These are phyloP conservation scores for Xylaria sp. DNA, from an alignment of 2,329 filamentous ascomycete species.

Conservation along the genomic window DNA sequence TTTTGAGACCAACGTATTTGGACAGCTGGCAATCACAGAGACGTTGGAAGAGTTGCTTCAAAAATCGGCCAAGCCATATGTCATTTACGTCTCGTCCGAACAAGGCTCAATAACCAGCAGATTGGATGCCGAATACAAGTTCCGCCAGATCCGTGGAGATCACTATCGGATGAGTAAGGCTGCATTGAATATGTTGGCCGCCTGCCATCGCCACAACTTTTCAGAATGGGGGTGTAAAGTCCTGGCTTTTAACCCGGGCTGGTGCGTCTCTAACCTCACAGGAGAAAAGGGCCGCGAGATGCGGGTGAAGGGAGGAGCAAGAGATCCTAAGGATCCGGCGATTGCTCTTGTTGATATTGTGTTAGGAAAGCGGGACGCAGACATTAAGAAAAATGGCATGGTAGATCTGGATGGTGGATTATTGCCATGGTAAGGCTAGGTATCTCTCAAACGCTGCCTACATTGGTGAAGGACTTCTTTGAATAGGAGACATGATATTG, in stretches of 20 bases:
- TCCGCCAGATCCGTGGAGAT: constrained; percentile 37
- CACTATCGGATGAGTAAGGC: constrained; percentile 52
- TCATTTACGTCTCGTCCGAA: constrained; percentile 51
- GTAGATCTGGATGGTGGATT: constrained; percentile 41
- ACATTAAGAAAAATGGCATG: constrained; percentile 41
- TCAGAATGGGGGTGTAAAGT: constrained; percentile 48
- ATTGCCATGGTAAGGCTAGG: constrained; percentile 36
- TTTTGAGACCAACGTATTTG: constrained; percentile 58
- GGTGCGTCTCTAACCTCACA: constrained; percentile 49
- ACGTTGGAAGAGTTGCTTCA: constrained; percentile 48
- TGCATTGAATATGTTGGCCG: constrained; percentile 52
- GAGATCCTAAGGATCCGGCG: constrained; percentile 46
- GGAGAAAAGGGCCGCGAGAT: constrained; percentile 45
- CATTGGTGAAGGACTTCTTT: background rate
- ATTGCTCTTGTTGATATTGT: constrained; percentile 44
- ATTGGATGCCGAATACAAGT: constrained; percentile 39
- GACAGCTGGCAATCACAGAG: constrained; percentile 46
- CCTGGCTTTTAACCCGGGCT: constrained; percentile 51
- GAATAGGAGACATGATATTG: background rate
- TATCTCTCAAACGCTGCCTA: background rate
- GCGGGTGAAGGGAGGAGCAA: constrained; percentile 40
- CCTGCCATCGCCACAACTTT: constrained; percentile 45
- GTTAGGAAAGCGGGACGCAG: constrained; percentile 45
- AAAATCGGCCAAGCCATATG: constrained; percentile 44
- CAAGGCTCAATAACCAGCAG: constrained; percentile 49